Evolutionary conservation across 805 yeast species (phyloP).

Genomic region (Candida fluviatilis): DNA sequence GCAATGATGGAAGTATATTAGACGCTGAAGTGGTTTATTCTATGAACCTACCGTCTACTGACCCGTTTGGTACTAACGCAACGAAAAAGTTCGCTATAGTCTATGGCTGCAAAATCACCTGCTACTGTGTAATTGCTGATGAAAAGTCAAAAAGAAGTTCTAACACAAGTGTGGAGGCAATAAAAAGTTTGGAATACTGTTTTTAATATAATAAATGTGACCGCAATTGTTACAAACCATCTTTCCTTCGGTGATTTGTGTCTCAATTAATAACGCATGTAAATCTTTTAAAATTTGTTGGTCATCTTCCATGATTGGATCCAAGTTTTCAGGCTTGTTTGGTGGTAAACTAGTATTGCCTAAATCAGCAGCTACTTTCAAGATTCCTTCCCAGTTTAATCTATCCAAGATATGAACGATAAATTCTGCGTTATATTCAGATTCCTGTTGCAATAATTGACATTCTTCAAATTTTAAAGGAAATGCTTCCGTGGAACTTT

Average conservation of each 20-base stretch:
- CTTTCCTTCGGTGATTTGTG: constrained; percentile 81
- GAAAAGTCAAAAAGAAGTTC: constrained; percentile 1
- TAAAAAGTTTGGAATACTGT: constrained; percentile 88
- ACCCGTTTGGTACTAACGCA: too few species aligned
- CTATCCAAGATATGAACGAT: constrained; percentile 71
- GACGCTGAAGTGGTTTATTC: too few species aligned
- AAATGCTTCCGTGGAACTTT: constrained; percentile 66
- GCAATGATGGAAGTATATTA: too few species aligned
- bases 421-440: constrained; percentile 81
- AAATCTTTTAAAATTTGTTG: constrained; percentile 64
- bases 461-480: constrained; percentile 72
- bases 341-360: constrained; percentile 57
- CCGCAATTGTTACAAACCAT: constrained; percentile 86
- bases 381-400: constrained; percentile 83
- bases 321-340: constrained; percentile 55
- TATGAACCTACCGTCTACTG: too few species aligned
- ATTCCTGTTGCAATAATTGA: constrained; percentile 69
- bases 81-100: too few species aligned
- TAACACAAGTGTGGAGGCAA: constrained; percentile 88
- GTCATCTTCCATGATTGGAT: constrained; percentile 49
- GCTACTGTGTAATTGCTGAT: too few species aligned
- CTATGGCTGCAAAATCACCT: too few species aligned
- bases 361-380: constrained; percentile 70
- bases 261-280: constrained; percentile 76
- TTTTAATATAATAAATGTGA: constrained; percentile 85